phyloP scores from a whole-genome alignment of 805 yeast genomes.

The Kluyveromyces nonfermentans region DNA sequence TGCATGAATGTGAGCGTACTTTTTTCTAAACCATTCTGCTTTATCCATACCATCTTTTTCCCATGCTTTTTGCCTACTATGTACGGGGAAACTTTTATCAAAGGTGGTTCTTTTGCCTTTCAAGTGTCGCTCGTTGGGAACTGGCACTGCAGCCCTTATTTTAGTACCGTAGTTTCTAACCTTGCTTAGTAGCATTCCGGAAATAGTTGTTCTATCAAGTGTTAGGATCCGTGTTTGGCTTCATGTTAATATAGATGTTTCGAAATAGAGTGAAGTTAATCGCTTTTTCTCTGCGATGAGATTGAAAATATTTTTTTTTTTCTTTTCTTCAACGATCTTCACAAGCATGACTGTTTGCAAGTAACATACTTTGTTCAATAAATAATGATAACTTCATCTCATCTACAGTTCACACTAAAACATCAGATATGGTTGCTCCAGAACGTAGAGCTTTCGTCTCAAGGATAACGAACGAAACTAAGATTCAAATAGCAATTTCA shows the following conservation, averaged over 20 bases:
- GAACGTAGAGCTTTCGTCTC: constrained; percentile 30
- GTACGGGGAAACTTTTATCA: constrained; percentile 37
- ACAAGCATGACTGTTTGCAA: not conserved
- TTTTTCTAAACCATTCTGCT: constrained; percentile 50
- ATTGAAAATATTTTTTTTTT: not conserved
- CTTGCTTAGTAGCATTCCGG: not conserved
- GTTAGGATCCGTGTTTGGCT: not conserved
- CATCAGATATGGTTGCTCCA: constrained; percentile 7
- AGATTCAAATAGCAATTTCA: constrained; percentile 74
- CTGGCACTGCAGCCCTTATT: constrained; percentile 7
- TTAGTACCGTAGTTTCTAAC: constrained; percentile 1
- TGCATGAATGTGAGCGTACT: constrained; percentile 62
- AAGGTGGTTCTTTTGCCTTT: constrained; percentile 17
- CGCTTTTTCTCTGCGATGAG: not conserved
- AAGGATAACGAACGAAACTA: constrained; percentile 87
- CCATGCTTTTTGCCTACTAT: constrained; percentile 50
- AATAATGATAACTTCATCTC: too few species aligned
- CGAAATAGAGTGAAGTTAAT: too few species aligned
- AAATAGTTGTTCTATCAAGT: not conserved
- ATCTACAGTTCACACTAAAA: too few species aligned
- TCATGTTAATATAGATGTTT: not conserved
- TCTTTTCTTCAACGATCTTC: too few species aligned
- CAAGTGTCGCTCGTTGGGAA: constrained; percentile 6
- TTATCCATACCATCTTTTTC: constrained; percentile 50
- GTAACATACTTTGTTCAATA: too few species aligned